A percentile compares a stretch with the other conserved stretches of the same genome.
These are phyloP conservation scores for Scheffersomyces stipitis DNA, from an alignment of 805 yeast species.

Conservation along the genomic window DNA sequence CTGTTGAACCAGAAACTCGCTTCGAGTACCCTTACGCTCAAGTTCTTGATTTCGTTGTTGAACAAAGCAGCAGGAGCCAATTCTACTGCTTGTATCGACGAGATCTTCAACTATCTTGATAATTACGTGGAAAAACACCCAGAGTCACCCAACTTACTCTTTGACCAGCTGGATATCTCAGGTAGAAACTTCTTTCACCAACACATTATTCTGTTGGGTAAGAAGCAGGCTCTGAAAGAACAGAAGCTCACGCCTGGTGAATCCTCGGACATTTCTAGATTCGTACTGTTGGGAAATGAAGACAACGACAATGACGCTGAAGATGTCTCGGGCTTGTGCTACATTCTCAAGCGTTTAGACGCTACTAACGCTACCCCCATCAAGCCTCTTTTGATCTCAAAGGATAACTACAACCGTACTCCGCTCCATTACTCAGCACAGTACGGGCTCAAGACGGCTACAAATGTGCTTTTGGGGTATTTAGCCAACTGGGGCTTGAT, in stretches of 20 bases:
- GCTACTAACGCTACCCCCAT: constrained; percentile 8
- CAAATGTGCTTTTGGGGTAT: constrained; percentile 54
- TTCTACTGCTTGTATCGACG: constrained; percentile 57
- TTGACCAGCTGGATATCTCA: constrained; percentile 69
- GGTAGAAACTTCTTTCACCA: constrained; percentile 86
- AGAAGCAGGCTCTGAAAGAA: constrained; percentile 45
- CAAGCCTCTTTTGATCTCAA: constrained; percentile 47
- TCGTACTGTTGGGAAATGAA: constrained; percentile 25
- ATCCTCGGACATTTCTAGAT: constrained; percentile 22
- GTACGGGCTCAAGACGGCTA: constrained; percentile 70
- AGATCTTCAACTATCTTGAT: constrained; percentile 48
- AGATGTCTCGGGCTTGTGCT: constrained; percentile 52
- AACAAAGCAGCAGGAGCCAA: constrained; percentile 63
- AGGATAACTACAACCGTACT: constrained; percentile 76
- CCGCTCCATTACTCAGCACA: constrained; percentile 90
- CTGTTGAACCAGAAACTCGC: constrained; percentile 45
- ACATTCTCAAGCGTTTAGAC: constrained; percentile 53
- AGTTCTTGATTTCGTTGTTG: constrained; percentile 57
- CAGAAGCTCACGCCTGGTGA: constrained; percentile 44
- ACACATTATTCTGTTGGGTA: constrained; percentile 75
- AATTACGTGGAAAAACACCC: constrained; percentile 18
- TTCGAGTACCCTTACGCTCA: constrained; percentile 50
- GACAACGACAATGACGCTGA: constrained; percentile 56
- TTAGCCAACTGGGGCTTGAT: constrained; percentile 61
- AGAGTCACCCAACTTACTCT: constrained; percentile 19